A percentile compares a stretch with the other conserved stretches of the same genome.
phyloP scores from a whole-genome alignment of 139 green algal species.

The Chlorella sp. region DNA sequence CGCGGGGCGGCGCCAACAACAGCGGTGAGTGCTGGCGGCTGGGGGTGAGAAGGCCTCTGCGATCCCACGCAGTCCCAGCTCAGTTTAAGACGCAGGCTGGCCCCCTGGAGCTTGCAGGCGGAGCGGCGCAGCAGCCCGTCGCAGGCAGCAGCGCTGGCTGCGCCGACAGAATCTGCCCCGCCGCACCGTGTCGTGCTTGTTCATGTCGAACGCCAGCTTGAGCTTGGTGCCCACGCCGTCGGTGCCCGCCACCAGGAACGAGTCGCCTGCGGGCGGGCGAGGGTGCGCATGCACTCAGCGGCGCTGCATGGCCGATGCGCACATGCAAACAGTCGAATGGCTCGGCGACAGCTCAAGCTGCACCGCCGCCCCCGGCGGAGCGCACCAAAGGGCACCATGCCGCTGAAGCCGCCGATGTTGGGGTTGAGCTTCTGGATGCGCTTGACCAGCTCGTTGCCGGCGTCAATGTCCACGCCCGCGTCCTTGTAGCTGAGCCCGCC shows the following conservation, averaged over 20 bases:
- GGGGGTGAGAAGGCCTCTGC: background rate
- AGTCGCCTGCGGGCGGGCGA: conserved; percentile 72
- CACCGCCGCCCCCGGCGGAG: background rate
- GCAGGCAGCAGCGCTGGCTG: too few relatives aligned
- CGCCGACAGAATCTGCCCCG: background rate
- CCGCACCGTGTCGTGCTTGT: conserved; percentile 94
- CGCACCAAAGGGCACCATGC: conserved; percentile 94
- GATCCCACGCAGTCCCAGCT: too few relatives aligned
- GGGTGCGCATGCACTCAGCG: background rate
- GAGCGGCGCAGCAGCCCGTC: too few relatives aligned
- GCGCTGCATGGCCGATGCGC: background rate
- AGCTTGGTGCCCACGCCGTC: conserved; percentile 99
- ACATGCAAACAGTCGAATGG: background rate
- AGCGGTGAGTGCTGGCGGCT: background rate
- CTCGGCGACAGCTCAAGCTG: background rate
- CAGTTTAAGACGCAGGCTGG: too few relatives aligned
- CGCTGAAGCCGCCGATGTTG: conserved; percentile 94
- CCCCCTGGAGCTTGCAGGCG: too few relatives aligned
- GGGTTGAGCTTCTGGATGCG: conserved; percentile 94
- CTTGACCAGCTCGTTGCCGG: conserved; percentile 94
- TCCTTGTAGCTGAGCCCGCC: conserved; percentile 82
- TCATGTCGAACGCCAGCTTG: conserved; percentile 96
- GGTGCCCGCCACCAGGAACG: conserved; percentile 94
- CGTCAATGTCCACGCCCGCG: conserved; percentile 97
- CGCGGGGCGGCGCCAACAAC: too few relatives aligned